Base-by-base conservation (phyloP, 2,329 filamentous ascomycete species). In the Fusarium sp. region DNA sequence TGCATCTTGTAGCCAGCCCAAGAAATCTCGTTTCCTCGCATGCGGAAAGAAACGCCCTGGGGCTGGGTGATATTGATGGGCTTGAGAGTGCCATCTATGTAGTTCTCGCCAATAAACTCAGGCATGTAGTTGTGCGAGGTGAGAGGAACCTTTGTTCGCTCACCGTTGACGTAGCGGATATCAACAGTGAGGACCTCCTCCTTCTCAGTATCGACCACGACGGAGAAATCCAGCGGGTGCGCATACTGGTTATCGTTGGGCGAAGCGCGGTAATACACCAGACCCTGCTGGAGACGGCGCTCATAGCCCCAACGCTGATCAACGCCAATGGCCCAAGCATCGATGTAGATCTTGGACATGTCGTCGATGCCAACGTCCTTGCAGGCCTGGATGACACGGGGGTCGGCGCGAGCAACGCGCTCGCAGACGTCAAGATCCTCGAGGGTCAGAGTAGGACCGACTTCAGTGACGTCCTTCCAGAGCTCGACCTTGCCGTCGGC, bases 291-390 rank as follows among this genome's bases (percentile, higher is more conserved):
- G 14, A 95, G 86, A 63, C 93, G 88, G 41, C 93, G 86, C 62
- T 86, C 85, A 63, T 85, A 92, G 56, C 93, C 93, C 80, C 94
- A 95, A 54, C 93, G 90, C 79, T 93, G 89, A 75, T 95, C 93
- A 71, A 93, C 93, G 37, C 93, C 93, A 80, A 95, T 94, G 4
- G 93, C 94, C 93, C 93, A 95, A 45, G 92, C 92, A 80, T 95
- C 93, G 79, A 93, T 92, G 81, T 93, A 95, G 39, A 95, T 91
- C 82, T 94, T 94, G 81, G 92, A 84, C 93, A 95, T 95, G 75
- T 95, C 92, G 74, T 90, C 86, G 70, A 95, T 94, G 27, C 93
- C 93, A 70, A 94, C 83, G 38, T 94, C 88, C 5, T 86, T 88
- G 77, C 93, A 95, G 77, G 93, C 92, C 80, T 94, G 90, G 76